phyloP scores from a whole-genome alignment of 2,329 filamentous ascomycete genomes.

The Sarocladium strictum region DNA sequence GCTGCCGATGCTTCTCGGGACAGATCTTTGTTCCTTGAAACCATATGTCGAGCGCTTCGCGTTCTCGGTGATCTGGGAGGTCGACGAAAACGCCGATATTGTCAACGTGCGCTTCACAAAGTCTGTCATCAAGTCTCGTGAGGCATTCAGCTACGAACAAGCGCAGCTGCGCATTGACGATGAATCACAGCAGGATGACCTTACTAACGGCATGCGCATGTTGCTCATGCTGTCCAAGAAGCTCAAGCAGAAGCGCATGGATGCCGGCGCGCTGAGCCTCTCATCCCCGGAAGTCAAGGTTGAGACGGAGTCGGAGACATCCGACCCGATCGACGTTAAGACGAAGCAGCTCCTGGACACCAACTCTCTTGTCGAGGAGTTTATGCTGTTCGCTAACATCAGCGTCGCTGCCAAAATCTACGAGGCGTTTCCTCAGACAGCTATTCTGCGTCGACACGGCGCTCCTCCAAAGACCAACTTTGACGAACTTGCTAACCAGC shows the following conservation, averaged over 20 bases:
- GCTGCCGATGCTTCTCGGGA: constrained; percentile 93
- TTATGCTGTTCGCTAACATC: constrained; percentile 98
- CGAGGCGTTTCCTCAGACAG: constrained; percentile 88
- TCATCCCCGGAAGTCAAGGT: constrained; percentile 98
- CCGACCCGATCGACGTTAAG: constrained; percentile 92
- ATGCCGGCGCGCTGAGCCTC: constrained; percentile 88
- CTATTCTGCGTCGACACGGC: constrained; percentile 85
- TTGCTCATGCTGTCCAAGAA: constrained; percentile 87
- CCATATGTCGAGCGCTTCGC: constrained; percentile 94
- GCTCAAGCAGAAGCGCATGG: constrained; percentile 91
- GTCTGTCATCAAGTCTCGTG: constrained; percentile 92
- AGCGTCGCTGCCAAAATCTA: constrained; percentile 89
- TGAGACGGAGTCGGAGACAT: constrained; percentile 90
- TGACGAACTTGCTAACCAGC: constrained; percentile 85
- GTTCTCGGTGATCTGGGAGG: constrained; percentile 83
- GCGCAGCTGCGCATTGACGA: constrained; percentile 94
- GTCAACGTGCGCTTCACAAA: constrained; percentile 87
- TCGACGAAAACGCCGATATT: constrained; percentile 79
- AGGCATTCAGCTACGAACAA: constrained; percentile 97
- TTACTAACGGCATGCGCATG: constrained; percentile 83
- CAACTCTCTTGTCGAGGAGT: constrained; percentile 96
- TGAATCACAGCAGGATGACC: constrained; percentile 74
- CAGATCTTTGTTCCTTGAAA: constrained; percentile 92
- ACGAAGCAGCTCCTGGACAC: constrained; percentile 92
- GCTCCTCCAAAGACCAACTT: constrained; percentile 95